A percentile compares a stretch with the other conserved stretches of the same genome.
These are phyloP conservation scores for Nakazawaea anatomiae DNA, from an alignment of 805 yeast species.

Conservation along the genomic window DNA sequence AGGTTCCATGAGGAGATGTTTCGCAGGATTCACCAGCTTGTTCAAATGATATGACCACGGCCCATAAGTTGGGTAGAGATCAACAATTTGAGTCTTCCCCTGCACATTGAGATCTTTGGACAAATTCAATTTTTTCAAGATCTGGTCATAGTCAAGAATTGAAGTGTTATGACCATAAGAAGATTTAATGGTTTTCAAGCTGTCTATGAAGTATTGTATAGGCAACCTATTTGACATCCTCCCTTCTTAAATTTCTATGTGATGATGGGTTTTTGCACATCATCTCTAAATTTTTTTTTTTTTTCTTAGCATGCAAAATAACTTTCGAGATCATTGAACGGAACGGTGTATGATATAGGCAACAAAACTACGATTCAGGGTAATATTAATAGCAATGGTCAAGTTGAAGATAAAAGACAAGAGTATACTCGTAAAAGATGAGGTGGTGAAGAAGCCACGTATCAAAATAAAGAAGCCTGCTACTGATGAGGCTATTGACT, in stretches of 20 bases:
- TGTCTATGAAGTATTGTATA: not conserved
- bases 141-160: conserved; percentile 16
- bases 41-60: conserved; percentile 59
- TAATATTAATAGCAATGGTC: conserved; percentile 14
- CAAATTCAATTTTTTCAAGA: conserved; percentile 43
- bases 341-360: too few relatives aligned
- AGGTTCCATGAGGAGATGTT: conserved; percentile 59
- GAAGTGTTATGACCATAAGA: conserved; percentile 15
- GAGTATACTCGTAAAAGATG: conserved; percentile 7
- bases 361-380: not conserved
- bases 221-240: not conserved
- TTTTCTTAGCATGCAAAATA: not conserved
- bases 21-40: conserved; percentile 51
- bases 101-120: conserved; percentile 28
- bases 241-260: too few relatives aligned
- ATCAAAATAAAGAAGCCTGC: conserved; percentile 17
- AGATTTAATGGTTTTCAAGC: conserved; percentile 14
- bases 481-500: not conserved
- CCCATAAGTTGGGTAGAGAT: conserved; percentile 55
- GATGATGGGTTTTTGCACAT: too few relatives aligned
- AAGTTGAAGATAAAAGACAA: conserved; percentile 19
- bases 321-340: not conserved
- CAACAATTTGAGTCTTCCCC: conserved; percentile 44
- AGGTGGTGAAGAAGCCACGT: conserved; percentile 22
- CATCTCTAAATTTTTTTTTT: not conserved